Evolutionary conservation across 148 eudicot species (phyloP), one percentile per base, ranked within the genome.

Genomic region (Agrostemma githago): DNA sequence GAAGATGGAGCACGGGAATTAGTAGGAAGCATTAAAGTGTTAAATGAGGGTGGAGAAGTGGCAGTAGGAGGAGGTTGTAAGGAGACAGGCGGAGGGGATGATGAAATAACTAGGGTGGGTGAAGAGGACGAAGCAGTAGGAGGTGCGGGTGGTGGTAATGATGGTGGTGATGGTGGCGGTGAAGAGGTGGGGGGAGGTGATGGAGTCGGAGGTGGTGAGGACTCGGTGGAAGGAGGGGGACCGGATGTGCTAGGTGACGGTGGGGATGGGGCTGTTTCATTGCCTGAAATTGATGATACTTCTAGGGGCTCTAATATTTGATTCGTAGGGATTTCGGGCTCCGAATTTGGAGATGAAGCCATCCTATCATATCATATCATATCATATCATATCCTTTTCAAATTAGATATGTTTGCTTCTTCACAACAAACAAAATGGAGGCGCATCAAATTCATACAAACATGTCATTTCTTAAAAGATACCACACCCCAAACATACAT

Each of bases 301-400:
- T 26, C 34, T 6, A 21, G 15, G 5, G 80, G 34, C 12, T 8
- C 42, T 62, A 9, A 3, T 9, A 62, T 2, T 59, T 58, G 73
- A 60, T 21, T 41, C 9, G 85, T 78, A 72, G 80, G 73, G 26
- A 38, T 11, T 76, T 76, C 67, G 37, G 88, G 77, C 60, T 83
- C 74, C 57, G 89, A 73, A 76, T 62, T 46, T 4, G 93, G 89
- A 58, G 83, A 73, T 74, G 88, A 83, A 75, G 92, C 86, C 97
- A 92, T 92, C 56, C 34, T 26, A 26, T 26, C 34, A 26, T 26
- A 26, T 26, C 34, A 26, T 26, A 26, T 26, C 34, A 26, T 26
- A 26, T 26, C 34, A 26, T 26, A 26, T 26, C 34, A 26, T 26
- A 26, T 26, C 34, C 58, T 73, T 46, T 2, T 41, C 9, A 74